A percentile compares a stretch with the other conserved stretches of the same genome.
Conservation (phyloP, 208 protist genomes). For the Angomonas ambiguus region DNA sequence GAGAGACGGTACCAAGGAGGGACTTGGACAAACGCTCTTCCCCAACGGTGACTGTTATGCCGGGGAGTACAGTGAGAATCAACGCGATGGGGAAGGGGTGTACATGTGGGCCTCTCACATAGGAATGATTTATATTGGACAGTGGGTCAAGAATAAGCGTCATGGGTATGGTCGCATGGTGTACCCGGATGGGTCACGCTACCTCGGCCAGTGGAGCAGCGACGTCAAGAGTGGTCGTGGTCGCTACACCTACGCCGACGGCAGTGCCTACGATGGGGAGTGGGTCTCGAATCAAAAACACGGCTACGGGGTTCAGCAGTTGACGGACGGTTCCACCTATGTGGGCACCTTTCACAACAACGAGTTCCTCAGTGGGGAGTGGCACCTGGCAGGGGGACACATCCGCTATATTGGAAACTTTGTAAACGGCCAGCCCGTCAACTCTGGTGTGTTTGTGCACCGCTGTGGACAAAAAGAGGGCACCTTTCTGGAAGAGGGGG, state of each 20-base stretch:
- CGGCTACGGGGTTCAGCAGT: conserved; percentile 63
- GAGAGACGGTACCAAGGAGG: conserved; percentile 80
- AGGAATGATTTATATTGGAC: conserved; percentile 60
- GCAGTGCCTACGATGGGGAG: conserved; percentile 79
- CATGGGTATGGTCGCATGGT: conserved; percentile 82
- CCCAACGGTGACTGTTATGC: conserved; percentile 84
- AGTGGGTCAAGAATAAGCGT: conserved; percentile 61
- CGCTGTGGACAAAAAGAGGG: conserved; percentile 52
- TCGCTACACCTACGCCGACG: conserved; percentile 80
- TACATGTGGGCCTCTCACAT: conserved; percentile 69
- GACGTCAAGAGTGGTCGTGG: conserved; percentile 67
- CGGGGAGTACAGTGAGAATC: conserved; percentile 78
- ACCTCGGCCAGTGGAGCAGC: conserved; percentile 67
- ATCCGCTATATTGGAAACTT: conserved; percentile 84
- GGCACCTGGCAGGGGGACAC: conserved; percentile 67
- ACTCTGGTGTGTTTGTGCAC: conserved; percentile 80
- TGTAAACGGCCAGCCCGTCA: conserved; percentile 56
- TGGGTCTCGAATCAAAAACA: conserved; percentile 77
- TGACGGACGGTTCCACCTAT: conserved; percentile 70
- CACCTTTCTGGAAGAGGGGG: conserved; percentile 78
- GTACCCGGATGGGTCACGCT: conserved; percentile 81
- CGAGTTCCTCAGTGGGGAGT: conserved; percentile 76
- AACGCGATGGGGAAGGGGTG: conserved; percentile 63
- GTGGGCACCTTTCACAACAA: conserved; percentile 72
- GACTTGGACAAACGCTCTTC: conserved; percentile 81